phyloP scores from a whole-genome alignment of 257 asterid species.

The Eustoma russellianum region DNA sequence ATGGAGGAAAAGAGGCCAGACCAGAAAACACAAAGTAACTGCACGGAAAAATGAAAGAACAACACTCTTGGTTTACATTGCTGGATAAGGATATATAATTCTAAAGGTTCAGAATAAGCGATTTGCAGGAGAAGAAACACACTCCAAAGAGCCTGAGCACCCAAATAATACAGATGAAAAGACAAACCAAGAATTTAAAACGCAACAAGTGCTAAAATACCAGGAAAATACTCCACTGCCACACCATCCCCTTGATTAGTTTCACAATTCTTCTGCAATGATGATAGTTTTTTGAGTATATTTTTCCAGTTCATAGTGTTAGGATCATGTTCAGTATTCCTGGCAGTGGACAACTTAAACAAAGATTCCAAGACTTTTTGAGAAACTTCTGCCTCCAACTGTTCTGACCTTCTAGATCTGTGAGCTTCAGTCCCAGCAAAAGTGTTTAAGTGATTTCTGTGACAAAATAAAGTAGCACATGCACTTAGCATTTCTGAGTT shows the following conservation, averaged over 20 bases:
- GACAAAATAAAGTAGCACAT: slow-evolving; percentile 11
- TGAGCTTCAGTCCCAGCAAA: slow-evolving; percentile 26
- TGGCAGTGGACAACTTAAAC: slow-evolving; percentile 78
- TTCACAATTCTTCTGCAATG: slow-evolving; percentile 51
- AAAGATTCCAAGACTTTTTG: slow-evolving; percentile 69
- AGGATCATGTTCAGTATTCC: slow-evolving; percentile 70
- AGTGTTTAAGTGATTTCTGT: slow-evolving; percentile 42
- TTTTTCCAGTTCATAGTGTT: slow-evolving; percentile 84
- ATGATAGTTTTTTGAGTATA: slow-evolving; percentile 63
- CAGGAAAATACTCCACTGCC: slow-evolving; percentile 26
- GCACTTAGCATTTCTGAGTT: no score
- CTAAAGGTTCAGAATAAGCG: no score
- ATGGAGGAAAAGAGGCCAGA: no score
- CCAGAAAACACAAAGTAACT: no score
- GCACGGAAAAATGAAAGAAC: no score
- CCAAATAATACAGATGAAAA: not conserved
- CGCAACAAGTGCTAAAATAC: slow-evolving; percentile 25
- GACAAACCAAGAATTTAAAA: not conserved
- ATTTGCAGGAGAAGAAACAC: no score
- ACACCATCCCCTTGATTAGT: slow-evolving; percentile 25
- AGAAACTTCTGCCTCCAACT: slow-evolving; percentile 48
- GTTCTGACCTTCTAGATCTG: slow-evolving; percentile 20
- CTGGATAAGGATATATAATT: no score
- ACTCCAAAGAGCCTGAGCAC: no score
- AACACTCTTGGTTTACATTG: no score